Conservation (phyloP, 1,284 basidiomycete species). For the Marasmius fiardii region DNA sequence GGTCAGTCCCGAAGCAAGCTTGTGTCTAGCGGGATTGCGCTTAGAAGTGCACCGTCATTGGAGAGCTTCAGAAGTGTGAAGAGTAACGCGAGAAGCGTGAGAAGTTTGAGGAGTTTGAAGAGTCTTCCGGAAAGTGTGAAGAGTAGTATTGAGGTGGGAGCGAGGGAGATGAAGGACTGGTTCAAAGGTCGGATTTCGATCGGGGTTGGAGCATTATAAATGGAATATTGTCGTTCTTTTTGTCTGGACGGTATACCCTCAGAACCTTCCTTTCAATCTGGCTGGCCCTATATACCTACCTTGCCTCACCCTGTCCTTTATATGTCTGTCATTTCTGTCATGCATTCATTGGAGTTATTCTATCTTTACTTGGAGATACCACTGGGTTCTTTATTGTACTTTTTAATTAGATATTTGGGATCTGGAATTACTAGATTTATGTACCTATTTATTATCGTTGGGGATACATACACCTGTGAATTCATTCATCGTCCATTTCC, state of each 20-base stretch:
- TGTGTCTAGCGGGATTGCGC: constrained; percentile 14
- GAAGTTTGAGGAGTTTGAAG: constrained; percentile 38
- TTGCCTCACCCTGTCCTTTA: too few relatives aligned
- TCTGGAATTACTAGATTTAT: constrained; percentile 1
- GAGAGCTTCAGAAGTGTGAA: constrained; percentile 41
- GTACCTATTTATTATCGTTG: not conserved
- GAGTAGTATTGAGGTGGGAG: constrained; percentile 33
- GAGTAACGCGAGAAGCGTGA: constrained; percentile 24
- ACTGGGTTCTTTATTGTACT: too few relatives aligned
- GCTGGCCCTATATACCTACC: not conserved
- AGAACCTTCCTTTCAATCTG: not conserved
- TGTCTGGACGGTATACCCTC: not conserved
- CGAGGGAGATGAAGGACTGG: constrained; percentile 25
- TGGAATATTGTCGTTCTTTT: not conserved
- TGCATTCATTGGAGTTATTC: too few relatives aligned
- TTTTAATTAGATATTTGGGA: not conserved
- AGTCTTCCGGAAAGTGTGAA: constrained; percentile 29
- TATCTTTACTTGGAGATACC: too few relatives aligned
- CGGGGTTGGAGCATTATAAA: not conserved
- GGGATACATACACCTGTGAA: not conserved
- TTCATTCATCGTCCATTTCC: constrained; percentile 56
- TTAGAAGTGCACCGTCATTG: constrained; percentile 37
- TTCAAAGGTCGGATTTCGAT: constrained; percentile 13
- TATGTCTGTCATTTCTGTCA: not conserved
- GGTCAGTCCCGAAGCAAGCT: constrained; percentile 10